Evolutionary conservation across 768 basidiomycete genomes (phyloP).

Genomic region (Suillus hirtellus): DNA sequence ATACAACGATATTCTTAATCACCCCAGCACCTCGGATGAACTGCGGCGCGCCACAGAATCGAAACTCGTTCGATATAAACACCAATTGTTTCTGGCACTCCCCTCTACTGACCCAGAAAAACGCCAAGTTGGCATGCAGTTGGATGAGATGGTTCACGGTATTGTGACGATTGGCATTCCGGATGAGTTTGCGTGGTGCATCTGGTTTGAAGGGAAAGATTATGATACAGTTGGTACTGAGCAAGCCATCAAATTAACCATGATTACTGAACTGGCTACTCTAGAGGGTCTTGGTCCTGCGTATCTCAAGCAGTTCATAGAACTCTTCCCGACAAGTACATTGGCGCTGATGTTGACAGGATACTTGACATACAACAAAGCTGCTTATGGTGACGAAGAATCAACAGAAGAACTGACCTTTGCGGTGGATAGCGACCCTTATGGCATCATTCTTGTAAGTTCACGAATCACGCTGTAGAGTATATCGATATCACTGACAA

Average conservation of each 20-base stretch:
- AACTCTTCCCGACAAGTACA: conserved; percentile 61
- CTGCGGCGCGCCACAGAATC: conserved; percentile 77
- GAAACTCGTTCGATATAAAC: conserved; percentile 68
- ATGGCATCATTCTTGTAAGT: conserved; percentile 64
- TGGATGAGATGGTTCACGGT: conserved; percentile 74
- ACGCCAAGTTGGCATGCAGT: conserved; percentile 49
- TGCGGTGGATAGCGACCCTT: conserved; percentile 48
- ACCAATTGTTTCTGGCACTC: conserved; percentile 60
- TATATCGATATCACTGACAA: neutral
- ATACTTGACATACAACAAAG: conserved; percentile 65
- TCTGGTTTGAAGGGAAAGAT: conserved; percentile 76
- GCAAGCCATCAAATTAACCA: conserved; percentile 2
- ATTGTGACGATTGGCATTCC: conserved; percentile 73
- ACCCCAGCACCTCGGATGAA: conserved; percentile 76
- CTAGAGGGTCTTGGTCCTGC: conserved; percentile 63
- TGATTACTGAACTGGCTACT: conserved; percentile 11
- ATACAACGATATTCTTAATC: conserved; percentile 80
- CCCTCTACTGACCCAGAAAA: conserved; percentile 49
- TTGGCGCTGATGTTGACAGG: conserved; percentile 60
- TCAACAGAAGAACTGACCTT: conserved; percentile 20
- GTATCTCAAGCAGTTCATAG: conserved; percentile 59
- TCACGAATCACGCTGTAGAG: neutral
- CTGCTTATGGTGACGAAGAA: conserved; percentile 43
- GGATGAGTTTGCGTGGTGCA: conserved; percentile 81
- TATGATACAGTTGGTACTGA: conserved; percentile 61